Base-by-base conservation (phyloP, 805 yeast species). In the Lipomyces spencermartinsiae region DNA sequence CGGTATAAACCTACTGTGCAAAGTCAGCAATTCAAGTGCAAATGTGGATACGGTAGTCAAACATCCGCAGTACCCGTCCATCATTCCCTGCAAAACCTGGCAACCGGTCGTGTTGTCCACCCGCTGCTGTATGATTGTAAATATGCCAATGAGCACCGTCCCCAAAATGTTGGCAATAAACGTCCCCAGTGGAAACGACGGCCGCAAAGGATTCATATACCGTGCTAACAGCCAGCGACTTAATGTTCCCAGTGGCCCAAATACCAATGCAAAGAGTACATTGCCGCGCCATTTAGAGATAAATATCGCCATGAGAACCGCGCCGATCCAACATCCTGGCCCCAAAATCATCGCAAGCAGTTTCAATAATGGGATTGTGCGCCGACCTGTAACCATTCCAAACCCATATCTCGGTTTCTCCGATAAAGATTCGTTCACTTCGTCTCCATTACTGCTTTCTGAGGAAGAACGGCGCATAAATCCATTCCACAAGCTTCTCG, bases 31-130 rank as follows among this genome's bases (percentile, higher is more conserved):
- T 56, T 73, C 76, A 12, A 67, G 58, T 1, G 62, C 70, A 58
- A 73, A 73, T 16, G 76, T 73, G 9, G 76, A 73, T 2, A 73
- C 63, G 2, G 76, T 73, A 14, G 72, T 68, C 34, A 73, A 58
- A 35, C 70, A 62, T 4, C 74, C 76, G 37, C 75, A 73, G 57
- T 68, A 73, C 2, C 76, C 76, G 12, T 70, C 67, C n/a, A 43
- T 59, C 49, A 73, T 22, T 12, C 74, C 75, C 25, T 63, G 62
- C 35, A 73, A 25, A 2, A 69, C 73, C 56, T 67, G 68, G 51
- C 75, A 72, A 29, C 64, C 62, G 12, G 59, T 46, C 19, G 16
- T 31, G 29, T 29, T 7, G 22, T 58, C 54, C 8, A 61, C 43
- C 16, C 60, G 54, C 29, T 57, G 70, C 34, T 72, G 74, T 31